Conservation (phyloP, 345 rosid genomes). For the Euphorbia pulcherrima region DNA sequence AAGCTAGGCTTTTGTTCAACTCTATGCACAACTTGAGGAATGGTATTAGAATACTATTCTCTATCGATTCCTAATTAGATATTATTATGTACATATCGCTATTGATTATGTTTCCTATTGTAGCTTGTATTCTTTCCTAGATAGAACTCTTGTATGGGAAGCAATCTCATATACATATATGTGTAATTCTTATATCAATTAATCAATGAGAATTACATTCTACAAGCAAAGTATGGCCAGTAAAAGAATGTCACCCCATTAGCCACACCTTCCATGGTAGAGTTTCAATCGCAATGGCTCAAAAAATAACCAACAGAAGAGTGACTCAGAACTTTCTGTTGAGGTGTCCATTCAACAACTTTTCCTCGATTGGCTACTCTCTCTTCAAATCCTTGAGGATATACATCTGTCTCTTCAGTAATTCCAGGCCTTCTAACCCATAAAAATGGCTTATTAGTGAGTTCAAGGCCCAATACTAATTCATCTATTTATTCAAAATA, state of each 20-base stretch:
- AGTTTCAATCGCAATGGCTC: slow-evolving; percentile 2
- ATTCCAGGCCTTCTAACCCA: slow-evolving; percentile 8
- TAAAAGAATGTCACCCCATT: slow-evolving; percentile 1
- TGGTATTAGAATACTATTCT: too few species aligned
- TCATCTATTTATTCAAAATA: slow-evolving; percentile 5
- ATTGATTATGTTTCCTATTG: too few species aligned
- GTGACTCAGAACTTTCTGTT: neutral
- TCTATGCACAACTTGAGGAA: too few species aligned
- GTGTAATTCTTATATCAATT: too few species aligned
- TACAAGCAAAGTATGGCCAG: neutral
- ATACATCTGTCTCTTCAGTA: neutral
- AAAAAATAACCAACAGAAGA: neutral
- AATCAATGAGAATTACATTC: too few species aligned
- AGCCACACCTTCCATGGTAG: neutral
- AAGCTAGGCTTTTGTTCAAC: too few species aligned
- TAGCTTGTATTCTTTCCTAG: too few species aligned
- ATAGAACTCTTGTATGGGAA: too few species aligned
- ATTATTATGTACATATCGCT: too few species aligned
- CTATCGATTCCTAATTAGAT: too few species aligned
- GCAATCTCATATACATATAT: too few species aligned
- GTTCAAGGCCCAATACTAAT: slow-evolving; percentile 11
- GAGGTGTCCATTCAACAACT: neutral
- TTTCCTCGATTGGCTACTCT: neutral
- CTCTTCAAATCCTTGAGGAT: slow-evolving; percentile 10
- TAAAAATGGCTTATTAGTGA: neutral